Base-by-base conservation (phyloP, 495 filamentous ascomycete species). In the Symbiotaphrina buchneri region DNA sequence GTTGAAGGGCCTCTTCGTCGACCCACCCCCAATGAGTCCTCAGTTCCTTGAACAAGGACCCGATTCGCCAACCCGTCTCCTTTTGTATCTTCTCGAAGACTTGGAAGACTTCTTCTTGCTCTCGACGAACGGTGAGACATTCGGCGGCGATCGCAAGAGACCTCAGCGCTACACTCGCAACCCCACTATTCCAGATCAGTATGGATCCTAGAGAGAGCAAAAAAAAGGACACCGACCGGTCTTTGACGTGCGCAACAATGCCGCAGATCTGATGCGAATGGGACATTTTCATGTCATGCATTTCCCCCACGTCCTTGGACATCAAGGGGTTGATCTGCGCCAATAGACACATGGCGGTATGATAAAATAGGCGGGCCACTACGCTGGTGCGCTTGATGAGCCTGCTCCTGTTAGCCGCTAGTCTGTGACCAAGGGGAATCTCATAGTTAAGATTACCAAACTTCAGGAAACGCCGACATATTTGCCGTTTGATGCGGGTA, bases 361-460 rank as follows among this genome's bases (percentile, higher is more conserved):
- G 85, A 45, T 91, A 95, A 39, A 93, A 81, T n/a, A 94, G 60
- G 6, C 80, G 68, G 6, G 74, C 82, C 24, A 92, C 62, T 20
- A 83, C 68, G 3, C 78, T 71, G 5, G 76, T 65, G 24, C 78
- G 65, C 46, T 87, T 85, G 38, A 82, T 69, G 16, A 93, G 59
- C 81, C 75, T 81, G 33, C 1, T 13, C 18, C 18, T 31, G 13
- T 34, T 35, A 34, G 18, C 27, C 17, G 10, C 13, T 25, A 8
- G 8, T 13, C 13, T 13, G 23, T 13, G 23, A 25, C 23, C 23
- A 25, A 25, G 13, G 13, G 13, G 23, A 25, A 25, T 13, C 23
- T 13, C 23, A 8, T 13, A 13, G 23, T 8, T 25, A 25, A 13
- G 23, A 25, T 13, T 55, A 80, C 77, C 81, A 93, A 27, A 93